Conservation (phyloP, 2,329 filamentous ascomycete species). For the Tolypocladium nubicola region DNA sequence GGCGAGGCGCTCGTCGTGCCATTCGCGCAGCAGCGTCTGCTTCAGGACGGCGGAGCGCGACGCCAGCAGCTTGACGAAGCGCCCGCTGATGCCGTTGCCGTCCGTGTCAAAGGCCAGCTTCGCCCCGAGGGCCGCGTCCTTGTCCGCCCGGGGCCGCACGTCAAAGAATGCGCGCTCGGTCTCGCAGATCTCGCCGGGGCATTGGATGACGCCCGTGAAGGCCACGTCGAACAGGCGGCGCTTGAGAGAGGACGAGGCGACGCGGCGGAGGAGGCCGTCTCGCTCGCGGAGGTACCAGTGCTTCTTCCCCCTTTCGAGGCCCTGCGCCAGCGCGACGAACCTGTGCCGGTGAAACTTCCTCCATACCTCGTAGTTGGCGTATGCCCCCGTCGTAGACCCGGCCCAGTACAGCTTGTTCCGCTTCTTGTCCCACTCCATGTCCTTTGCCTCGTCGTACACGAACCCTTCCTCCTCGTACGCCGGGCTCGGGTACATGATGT, state of each 20-base stretch:
- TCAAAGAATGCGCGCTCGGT: conserved; percentile 21
- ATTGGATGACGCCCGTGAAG: conserved; percentile 36
- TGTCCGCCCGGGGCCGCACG: conserved; percentile 18
- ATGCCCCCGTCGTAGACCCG: conserved; percentile 43
- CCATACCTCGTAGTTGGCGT: conserved; percentile 24
- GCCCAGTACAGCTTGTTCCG: conserved; percentile 44
- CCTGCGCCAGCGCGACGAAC: conserved; percentile 26
- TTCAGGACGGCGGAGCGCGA: conserved; percentile 38
- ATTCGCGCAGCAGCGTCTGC: conserved; percentile 41
- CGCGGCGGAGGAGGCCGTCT: conserved; percentile 6
- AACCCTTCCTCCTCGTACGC: conserved; percentile 34
- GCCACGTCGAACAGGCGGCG: conserved; percentile 29
- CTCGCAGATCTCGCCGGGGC: conserved; percentile 23
- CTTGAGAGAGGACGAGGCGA: conserved; percentile 22
- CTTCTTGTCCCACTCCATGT: conserved; percentile 39
- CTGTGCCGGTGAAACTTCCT: conserved; percentile 35
- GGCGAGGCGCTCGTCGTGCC: conserved; percentile 45
- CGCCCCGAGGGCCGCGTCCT: conserved; percentile 24
- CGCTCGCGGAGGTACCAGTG: conserved; percentile 21
- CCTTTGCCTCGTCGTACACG: conserved; percentile 26
- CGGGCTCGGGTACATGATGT: conserved; percentile 41
- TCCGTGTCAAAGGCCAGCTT: conserved; percentile 41
- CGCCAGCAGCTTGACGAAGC: conserved; percentile 39
- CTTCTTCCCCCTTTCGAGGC: conserved; percentile 9
- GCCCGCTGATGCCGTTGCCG: conserved; percentile 44